Base-by-base conservation (phyloP, 202 grass and related monocot genomes). In the Elaeis oleifera region DNA sequence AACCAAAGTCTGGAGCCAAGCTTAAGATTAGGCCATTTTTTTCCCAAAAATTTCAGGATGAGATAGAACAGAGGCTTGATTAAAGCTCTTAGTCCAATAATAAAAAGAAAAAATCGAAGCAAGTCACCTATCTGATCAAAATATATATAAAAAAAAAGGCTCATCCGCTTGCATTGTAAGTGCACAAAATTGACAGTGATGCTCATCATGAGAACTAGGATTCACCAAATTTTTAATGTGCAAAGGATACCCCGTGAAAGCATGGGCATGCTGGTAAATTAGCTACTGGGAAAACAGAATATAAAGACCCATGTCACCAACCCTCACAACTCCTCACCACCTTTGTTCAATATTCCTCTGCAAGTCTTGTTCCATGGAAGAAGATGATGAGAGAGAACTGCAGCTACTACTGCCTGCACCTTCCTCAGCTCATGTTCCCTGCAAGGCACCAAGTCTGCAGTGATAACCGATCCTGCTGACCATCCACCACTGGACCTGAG, bases 361-460 rank as follows among this genome's bases (percentile, higher is more conserved):
- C 11, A 44, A 44, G 36, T 75, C 61, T 44, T 44, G 9, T 57
- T 76, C 79, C 74, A 91, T 99, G 94, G 94, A 99, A 65, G 75
- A 82, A 36, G 73, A 74, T 14, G 51, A 58, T 1, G 74, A 73
- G 48, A 71, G 79, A 59, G 80, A 89, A 65, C 55, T 87, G 56
- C 82, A 84, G 74, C 68, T 99, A 58, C 76, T 95, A 67, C 73
- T 80, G 26, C 77, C 53, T 51, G 36, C 36, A 44, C 67, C 85
- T 13, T 54, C 50, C 51, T 51, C 76, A 28, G 54, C 75, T 23
- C 20, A 64, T 13, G 60, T 64, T 27, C 24, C 23, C 19, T 31
- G 26, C 53, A 54, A 67, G 61, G 55, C 22, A 28, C 24, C 5
- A 58, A 52, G 13, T 24, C 27, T 29, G 23, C 50, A 23, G 25